A percentile compares a stretch with the other conserved stretches of the same genome.
These are phyloP conservation scores for Flaveria floridana DNA, from an alignment of 140 eudicot genomes.

Conservation along the genomic window DNA sequence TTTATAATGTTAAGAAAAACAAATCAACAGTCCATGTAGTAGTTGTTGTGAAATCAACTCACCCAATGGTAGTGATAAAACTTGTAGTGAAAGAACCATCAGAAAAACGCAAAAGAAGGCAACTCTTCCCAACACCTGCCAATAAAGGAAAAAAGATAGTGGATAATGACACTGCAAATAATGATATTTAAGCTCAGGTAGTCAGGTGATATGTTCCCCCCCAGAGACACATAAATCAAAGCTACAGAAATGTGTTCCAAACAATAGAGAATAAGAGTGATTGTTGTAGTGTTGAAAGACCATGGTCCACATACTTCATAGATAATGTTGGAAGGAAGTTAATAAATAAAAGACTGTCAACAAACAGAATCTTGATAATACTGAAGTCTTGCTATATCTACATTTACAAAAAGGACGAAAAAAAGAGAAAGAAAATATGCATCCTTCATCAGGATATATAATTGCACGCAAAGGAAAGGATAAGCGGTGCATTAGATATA, in stretches of 20 bases:
- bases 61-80: constrained; percentile 91
- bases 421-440: background rate
- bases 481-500: background rate
- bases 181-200: background rate
- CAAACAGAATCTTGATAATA: background rate
- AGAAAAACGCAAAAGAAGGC: constrained; percentile 89
- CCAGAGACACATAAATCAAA: background rate
- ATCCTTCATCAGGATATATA: background rate
- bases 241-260: constrained; percentile 21
- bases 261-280: background rate
- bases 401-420: background rate
- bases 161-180: constrained; percentile 6
- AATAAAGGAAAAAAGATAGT: constrained; percentile 17
- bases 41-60: constrained; percentile 26
- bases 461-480: background rate
- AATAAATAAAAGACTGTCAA: background rate
- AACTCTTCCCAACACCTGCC: constrained; percentile 93
- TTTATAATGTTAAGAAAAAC: background rate
- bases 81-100: constrained; percentile 94
- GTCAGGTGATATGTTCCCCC: background rate
- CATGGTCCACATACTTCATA: too few species aligned
- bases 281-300: background rate
- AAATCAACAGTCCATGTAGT: background rate
- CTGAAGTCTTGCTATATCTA: background rate
- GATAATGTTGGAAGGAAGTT: background rate